Evolutionary conservation across 345 rosid species (phyloP), one percentile per base, ranked within the genome.

Genomic region (Populus alba): DNA sequence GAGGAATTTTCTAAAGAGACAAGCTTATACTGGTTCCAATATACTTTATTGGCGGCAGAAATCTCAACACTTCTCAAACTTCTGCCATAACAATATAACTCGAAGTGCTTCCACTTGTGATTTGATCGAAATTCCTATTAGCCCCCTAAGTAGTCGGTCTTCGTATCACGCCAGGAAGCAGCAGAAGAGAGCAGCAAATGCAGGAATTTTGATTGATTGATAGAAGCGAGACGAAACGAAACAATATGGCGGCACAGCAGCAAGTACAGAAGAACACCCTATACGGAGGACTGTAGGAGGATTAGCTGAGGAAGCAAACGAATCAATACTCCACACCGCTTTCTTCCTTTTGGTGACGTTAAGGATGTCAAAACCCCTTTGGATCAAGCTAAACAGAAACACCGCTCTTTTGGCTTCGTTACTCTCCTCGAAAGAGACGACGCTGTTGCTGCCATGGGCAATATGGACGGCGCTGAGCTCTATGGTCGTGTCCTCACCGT

Each of bases 401-500:
- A 96, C 81, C 92, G 97, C 66, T 90, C 99, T 81, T 96, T 94
- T 79, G 99, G 99, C 63, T 96, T 96, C 89, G 97, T 96, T 69
- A 96, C 97, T 80, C 94, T 96, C 80, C 91, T 94, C 23, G 94
- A 95, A 81, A 86, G 86, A 79, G 98, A 96, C 77, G 99, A 94
- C 59, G 99, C 98, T 61, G 53, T 89, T 51, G 86, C 97, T 49
- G 97, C 99, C 66, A 96, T 96, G 97, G 99, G 94, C 82, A 96
- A 96, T 81, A 94, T 92, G 99, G 98, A 96, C 72, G 98, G 97
- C 39, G 92, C 97, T 8, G 98, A 96, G 87, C 98, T 96, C 29
- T 94, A 92, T 69, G 99, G 98, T n/a, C 94, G 97, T 7, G 99
- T 94, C 68, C 98, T 94, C 80, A 96, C 99, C 43, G 98, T 96